Base-by-base conservation (phyloP, 768 basidiomycete species). In the Tylopilus sp. region DNA sequence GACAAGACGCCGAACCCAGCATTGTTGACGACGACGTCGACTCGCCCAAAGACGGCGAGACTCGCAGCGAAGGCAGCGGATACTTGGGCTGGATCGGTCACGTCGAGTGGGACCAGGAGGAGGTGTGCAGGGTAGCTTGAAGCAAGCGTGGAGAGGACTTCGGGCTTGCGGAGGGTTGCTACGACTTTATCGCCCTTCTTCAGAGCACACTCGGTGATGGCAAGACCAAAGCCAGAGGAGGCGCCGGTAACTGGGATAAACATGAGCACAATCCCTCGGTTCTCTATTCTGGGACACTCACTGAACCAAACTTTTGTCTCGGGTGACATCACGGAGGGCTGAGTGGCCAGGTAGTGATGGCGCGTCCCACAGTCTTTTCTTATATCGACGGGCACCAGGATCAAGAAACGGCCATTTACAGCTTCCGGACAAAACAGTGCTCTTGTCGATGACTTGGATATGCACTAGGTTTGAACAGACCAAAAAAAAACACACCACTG, bases 161-260 rank as follows among this genome's bases (percentile, higher is more conserved):
- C 64, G 6, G 74, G 75, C 49, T 65, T 71, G 38, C 76, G 73
- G 19, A 76, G 56, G 16, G 78, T 77, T 13, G 78, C 77, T 50
- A 76, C 65, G 44, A 68, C 77, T 8, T 50, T 70, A 40, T 75
- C 74, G n/a, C 76, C 77, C 8, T 59, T 63, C 13, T 49, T n/a
- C 37, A 38, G 12, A 12, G 19, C 37, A 12, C 22, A 21, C 19
- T 38, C 37, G 8, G 37, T 21, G 37, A 38, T 9, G 13, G 9
- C 19, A 6, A 38, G 37, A 21, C 37, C 37, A 3, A 38, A 21
- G 37, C 37, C 37, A 4, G 37, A 38, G 22, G 37, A 40, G 22
- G 11, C 22, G 24, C 38, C 38, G 24, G 38, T 40, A 24, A 40
- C 38, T 24, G 22, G 7, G 22, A 12, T 40, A 22, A 40, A 22